A percentile compares a stretch with the other conserved stretches of the same genome.
Evolutionary conservation across 495 filamentous ascomycete species (phyloP).

Genomic region (Daldinia decipiens): DNA sequence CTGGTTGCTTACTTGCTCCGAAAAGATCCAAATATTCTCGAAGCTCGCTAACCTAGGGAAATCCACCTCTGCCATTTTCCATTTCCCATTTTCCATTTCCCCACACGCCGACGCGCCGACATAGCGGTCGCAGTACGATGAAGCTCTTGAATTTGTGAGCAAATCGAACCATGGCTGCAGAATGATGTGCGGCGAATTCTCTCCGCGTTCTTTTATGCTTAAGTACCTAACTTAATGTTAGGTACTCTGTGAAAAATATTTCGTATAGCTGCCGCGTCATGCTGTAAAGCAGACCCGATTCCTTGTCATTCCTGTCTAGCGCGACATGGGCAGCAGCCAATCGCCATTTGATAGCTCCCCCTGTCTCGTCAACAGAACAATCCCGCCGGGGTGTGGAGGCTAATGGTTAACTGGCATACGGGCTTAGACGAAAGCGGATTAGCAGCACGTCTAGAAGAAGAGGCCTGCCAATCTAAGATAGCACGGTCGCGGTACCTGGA

Average conservation of each 20-base stretch:
- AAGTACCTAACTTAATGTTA: too few species aligned
- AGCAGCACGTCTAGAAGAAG: constrained; percentile 26
- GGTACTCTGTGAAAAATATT: constrained; percentile 21
- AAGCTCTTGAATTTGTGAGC: constrained; percentile 17
- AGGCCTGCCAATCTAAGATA: constrained; percentile 27
- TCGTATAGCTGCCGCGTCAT: constrained; percentile 42
- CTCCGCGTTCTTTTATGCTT: constrained; percentile 22
- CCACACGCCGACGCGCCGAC: constrained; percentile 1
- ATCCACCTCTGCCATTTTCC: constrained; percentile 11
- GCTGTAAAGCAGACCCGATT: constrained; percentile 40
- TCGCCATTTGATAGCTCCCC: constrained; percentile 38
- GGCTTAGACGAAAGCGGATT: constrained; percentile 31
- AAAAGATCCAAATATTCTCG: constrained; percentile 29
- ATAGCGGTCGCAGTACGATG: constrained; percentile 21
- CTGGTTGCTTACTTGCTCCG: constrained; percentile 22
- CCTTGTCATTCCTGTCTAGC: constrained; percentile 52
- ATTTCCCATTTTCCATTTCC: too few species aligned
- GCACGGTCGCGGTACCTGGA: constrained; percentile 36
- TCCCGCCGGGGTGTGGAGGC: constrained; percentile 38
- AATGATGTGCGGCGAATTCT: constrained; percentile 40
- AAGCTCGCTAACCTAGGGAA: constrained; percentile 26
- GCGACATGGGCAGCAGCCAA: constrained; percentile 49
- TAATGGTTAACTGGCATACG: constrained; percentile 32
- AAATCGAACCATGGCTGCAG: constrained; percentile 42
- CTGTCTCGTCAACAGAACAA: constrained; percentile 50